Evolutionary conservation across 192 early-diverging fungal species (phyloP), one percentile per base, ranked within the genome.

Genomic region (Linnemannia elongata): DNA sequence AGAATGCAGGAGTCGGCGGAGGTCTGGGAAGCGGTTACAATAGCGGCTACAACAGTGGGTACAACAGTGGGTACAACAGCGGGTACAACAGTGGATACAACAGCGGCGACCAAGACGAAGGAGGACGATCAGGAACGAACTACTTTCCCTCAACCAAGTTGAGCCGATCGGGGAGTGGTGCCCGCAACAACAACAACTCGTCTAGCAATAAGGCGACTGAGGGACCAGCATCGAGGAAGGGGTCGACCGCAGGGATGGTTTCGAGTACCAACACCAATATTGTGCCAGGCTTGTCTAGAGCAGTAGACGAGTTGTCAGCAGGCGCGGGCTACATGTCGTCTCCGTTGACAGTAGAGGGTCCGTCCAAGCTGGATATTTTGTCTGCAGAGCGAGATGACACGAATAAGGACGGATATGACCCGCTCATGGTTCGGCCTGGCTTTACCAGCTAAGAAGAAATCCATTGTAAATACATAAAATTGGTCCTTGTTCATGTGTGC

Each of bases 71-170:
- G 2, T 83, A 83, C 49, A 83, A 78, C 49, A n/a, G n/a, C n/a
- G n/a, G n/a, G n/a, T n/a, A n/a, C n/a, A n/a, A n/a, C n/a, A 83
- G 82, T 45, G 83, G 79, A 27, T 87, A 87, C 52, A 87, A 77
- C 41, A 87, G 85, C 35, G 85, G 85, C 15, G 85, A 87, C 18
- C 85, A 87, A 52, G 85, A 87, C 22, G 85, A 87, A 47, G 80
- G 85, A 5, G 10, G 27, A 8, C 79, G 85, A 13, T 76, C 74
- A 41, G 45, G 35, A 22, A 7, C 79, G 6, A 72, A 76, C 7
- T 81, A 87, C 72, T 87, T 87, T 74, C 85, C 85, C 27, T 72
- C 79, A 4, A 81, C 85, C 9, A 81, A 81, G 63, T 47, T 87
- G 30, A 87, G 85, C 66, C 76, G 85, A 27, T 87, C 85, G 27